phyloP scores from a whole-genome alignment of 352 stramenopile species.

The Phytophthora meadii region DNA sequence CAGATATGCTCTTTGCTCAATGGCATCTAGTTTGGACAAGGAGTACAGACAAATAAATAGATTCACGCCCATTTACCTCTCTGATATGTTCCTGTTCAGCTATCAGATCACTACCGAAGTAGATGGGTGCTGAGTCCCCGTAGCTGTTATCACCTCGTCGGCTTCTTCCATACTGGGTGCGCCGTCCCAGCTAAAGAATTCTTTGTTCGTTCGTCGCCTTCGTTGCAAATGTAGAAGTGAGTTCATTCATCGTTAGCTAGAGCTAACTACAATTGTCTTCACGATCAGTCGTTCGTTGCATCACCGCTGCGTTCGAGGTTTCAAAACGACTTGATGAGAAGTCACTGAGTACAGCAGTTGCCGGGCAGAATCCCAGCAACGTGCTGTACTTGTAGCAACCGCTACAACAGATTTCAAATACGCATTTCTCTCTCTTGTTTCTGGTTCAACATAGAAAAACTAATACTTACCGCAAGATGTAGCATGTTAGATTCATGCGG shows the following conservation, averaged over 20 bases:
- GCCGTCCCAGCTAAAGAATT: not conserved
- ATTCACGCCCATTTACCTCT: no score
- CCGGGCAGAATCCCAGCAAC: not conserved
- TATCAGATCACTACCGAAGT: no score
- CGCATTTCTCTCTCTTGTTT: no score
- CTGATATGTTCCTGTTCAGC: no score
- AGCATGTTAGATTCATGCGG: no score
- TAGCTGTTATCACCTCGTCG: not conserved
- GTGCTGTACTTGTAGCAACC: slow-evolving; percentile 5
- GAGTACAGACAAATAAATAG: no score
- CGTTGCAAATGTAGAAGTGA: slow-evolving; percentile 1
- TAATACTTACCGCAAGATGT: no score
- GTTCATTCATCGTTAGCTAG: not conserved
- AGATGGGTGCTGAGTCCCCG: no score
- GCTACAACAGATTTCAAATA: not conserved
- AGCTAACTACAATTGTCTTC: not conserved
- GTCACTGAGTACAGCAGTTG: not conserved
- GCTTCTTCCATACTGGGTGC: slow-evolving; percentile 2
- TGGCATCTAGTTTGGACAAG: no score
- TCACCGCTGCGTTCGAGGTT: not conserved
- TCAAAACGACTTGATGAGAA: not conserved
- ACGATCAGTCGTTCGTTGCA: not conserved
- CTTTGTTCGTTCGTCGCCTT: not conserved
- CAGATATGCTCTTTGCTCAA: no score
- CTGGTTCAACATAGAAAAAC: no score